Base-by-base conservation (phyloP, 352 stramenopile species). In the Globisporangium cystogenes region DNA sequence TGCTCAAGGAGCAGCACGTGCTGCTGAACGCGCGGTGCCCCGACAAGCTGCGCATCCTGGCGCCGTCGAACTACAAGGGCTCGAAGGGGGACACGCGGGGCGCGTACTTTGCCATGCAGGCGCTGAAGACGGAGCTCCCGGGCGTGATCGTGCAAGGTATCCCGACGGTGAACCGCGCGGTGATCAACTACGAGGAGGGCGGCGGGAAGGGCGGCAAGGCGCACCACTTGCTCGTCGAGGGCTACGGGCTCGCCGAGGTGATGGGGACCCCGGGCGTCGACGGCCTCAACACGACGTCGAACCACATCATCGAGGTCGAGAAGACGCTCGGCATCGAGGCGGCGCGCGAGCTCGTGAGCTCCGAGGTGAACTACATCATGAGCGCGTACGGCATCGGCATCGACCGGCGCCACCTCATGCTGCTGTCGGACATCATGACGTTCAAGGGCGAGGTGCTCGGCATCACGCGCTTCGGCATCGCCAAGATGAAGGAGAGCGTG, bases 391-490 rank as follows among this genome's bases (percentile, higher is more conserved):
- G 97, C 55, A 99, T 99, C 53, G 91, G 90, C 50, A 99, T 99
- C 59, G 97, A 99, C 63, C 84, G 82, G 53, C 90, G 98, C n/a
- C 98, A 99, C 76, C 79, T 99, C 64, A 96, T 99, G 74, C 76
- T 99, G 41, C 70, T 99, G 41, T 98, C 96, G 37, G 98, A 99
- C 76, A 97, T 99, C 45, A 99, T 99, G 98, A 99, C 98, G 42
- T 99, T 98, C 68, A 98, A 99, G 72, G 86, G 86, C 39, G 86
- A 96, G 46, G 84, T 91, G 44, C 52, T 95, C 36, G 87, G 76
- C 55, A 96, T 93, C 61, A 95, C 78, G 68, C 96, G 97, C 21
- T 99, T 99, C 72, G 98, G 98, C 68, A 98, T 99, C 53, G 96
- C 97, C 37, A 99, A 99, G 76, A 99, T 99, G 97, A 97, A 98